A percentile compares a stretch with the other conserved stretches of the same genome.
Evolutionary conservation across 768 basidiomycete species (phyloP).

Genomic region (Rhizopogon vulgaris): DNA sequence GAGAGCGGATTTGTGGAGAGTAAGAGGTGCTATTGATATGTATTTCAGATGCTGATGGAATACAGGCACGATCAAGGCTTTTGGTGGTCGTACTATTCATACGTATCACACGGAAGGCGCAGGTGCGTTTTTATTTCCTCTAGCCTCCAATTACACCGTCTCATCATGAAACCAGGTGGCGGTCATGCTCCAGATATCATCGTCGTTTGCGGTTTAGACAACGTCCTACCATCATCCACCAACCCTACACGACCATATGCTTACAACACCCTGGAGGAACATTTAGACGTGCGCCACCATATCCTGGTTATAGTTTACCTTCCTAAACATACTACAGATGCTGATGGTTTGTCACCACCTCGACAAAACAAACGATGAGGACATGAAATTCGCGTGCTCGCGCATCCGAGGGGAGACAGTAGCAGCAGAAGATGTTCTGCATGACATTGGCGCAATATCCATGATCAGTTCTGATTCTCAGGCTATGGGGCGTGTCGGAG

Average conservation of each 20-base stretch:
- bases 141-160: not conserved
- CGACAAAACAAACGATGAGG: constrained; percentile 86
- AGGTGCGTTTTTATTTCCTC: constrained; percentile 35
- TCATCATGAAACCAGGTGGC: constrained; percentile 46
- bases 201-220: constrained; percentile 84
- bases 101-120: constrained; percentile 98
- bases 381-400: constrained; percentile 93
- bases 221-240: constrained; percentile 93
- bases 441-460: constrained; percentile 89
- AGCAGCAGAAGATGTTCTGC: constrained; percentile 94
- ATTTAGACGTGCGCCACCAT: constrained; percentile 68
- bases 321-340: constrained; percentile 57
- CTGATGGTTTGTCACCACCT: constrained; percentile 99
- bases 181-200: constrained; percentile 99
- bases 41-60: constrained; percentile 5
- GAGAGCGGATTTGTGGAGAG: constrained; percentile 97
- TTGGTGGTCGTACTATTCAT: constrained; percentile 88
- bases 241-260: constrained; percentile 95
- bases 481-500: constrained; percentile 97
- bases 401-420: constrained; percentile 95
- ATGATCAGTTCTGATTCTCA: constrained; percentile 97
- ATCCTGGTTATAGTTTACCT: not conserved
- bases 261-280: constrained; percentile 90
- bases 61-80: constrained; percentile 81
- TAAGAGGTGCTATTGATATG: constrained; percentile 29